Evolutionary conservation across 352 stramenopile genomes (phyloP), one percentile per base, ranked within the genome.

Genomic region (Poterioochromonas sp.): DNA sequence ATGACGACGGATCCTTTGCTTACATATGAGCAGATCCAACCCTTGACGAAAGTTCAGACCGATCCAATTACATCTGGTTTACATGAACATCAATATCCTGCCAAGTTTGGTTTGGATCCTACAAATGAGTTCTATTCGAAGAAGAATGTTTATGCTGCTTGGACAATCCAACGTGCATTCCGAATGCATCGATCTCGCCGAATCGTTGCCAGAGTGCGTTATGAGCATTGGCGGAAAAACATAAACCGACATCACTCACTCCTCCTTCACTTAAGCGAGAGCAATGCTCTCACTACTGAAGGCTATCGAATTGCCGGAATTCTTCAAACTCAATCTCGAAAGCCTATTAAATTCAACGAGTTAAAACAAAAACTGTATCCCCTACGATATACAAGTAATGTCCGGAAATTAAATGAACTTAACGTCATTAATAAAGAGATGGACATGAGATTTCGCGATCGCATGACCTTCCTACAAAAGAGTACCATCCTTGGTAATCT

Each of bases 381-480:
- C 20, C 18, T 0, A 47, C 49, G 71, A 44, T 34, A 69, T 1
- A 0, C 8, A 29, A 29, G 0, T 5, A 43, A 34, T 29, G 32
- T 20, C 1, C 5, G 1, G 12, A 78, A 78, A 68, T 34, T 12
- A 39, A 65, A 44, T 26, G 71, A 68, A 34, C 8, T 15, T 8
- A 44, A 12, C 1, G 49, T 34, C 1, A 78, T 78, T 41, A 53
- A 2, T 8, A 35, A 20, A 15, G 71, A 78, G 71, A 22, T 63
- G 0, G 71, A 63, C 1, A 2, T 26, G 41, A 58, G 32, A 39
- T 68, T 41, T 35, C 71, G 35, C 43, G 43, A 78, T 34, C 43
- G 71, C 5, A 44, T 47, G 47, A 69, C 39, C 2, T 78, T 39
- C 47, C 22, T 78, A 29, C 43, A 78, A 53, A 78, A 78, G 39